Percentiles rank a stretch among this genome's conserved stretches.
Evolutionary conservation across 768 basidiomycete genomes (phyloP).

Genomic region (Serendipita sp.): DNA sequence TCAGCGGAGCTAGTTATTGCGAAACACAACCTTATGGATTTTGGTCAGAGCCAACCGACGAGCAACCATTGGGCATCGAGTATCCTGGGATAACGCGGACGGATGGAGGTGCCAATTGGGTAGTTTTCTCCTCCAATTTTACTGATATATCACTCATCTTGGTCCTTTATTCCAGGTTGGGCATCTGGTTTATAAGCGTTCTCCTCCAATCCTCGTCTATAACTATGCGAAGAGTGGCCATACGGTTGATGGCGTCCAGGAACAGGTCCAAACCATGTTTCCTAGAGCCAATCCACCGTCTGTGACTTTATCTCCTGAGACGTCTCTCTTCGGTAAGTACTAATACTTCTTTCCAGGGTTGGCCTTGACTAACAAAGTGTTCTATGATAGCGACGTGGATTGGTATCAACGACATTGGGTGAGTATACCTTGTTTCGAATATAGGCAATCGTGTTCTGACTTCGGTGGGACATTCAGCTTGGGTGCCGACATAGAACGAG

Average conservation of each 20-base stretch:
- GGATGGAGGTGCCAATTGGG: constrained; percentile 41
- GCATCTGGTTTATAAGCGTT: constrained; percentile 18
- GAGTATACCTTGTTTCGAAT: constrained; percentile 26
- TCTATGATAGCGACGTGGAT: constrained; percentile 38
- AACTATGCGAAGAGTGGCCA: constrained; percentile 44
- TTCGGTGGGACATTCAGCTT: neutral
- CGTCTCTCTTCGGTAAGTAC: constrained; percentile 30
- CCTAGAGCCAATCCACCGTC: constrained; percentile 21
- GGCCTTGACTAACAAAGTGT: neutral
- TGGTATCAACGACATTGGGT: constrained; percentile 43
- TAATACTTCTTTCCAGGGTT: neutral
- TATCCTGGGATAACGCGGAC: constrained; percentile 37
- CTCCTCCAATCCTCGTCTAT: constrained; percentile 33
- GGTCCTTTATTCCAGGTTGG: constrained; percentile 13
- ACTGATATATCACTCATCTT: neutral
- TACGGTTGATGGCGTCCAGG: constrained; percentile 25
- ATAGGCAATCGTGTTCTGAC: no score
- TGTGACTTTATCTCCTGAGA: constrained; percentile 28
- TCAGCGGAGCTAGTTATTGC: constrained; percentile 44
- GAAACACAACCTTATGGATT: constrained; percentile 27
- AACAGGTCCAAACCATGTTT: constrained; percentile 29
- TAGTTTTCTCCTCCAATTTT: constrained; percentile 17
- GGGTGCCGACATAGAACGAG: neutral
- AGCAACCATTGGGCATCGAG: constrained; percentile 31
- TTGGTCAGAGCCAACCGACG: constrained; percentile 20